Conservation (phyloP, 2,329 filamentous ascomycete species). For the Sclerotinia subarctica region DNA sequence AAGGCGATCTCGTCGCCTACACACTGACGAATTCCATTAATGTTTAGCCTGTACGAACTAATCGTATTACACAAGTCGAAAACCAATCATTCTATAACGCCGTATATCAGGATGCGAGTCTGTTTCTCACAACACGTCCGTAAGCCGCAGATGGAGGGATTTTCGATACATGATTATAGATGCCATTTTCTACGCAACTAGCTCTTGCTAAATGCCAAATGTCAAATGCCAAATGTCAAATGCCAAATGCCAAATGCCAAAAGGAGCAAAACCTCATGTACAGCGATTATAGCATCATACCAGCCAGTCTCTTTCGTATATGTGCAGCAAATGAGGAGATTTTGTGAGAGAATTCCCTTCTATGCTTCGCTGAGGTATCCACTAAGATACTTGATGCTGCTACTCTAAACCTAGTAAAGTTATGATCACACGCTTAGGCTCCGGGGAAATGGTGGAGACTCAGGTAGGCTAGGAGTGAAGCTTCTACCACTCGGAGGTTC, state of each 20-base stretch:
- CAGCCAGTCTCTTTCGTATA: slow-evolving; percentile 1
- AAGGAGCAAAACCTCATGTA: neutral
- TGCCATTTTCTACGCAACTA: neutral
- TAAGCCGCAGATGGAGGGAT: neutral
- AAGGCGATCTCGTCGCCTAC: slow-evolving; percentile 15
- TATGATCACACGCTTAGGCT: slow-evolving; percentile 18
- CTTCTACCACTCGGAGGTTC: slow-evolving; percentile 4
- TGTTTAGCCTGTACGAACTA: slow-evolving; percentile 1
- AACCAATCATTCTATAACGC: neutral
- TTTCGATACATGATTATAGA: neutral
- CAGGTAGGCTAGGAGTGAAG: neutral
- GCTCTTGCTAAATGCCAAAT: neutral
- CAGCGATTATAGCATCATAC: neutral
- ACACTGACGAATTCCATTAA: neutral
- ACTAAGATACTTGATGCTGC: slow-evolving; percentile 5
- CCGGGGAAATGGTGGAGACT: slow-evolving; percentile 19
- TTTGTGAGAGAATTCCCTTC: slow-evolving; percentile 1
- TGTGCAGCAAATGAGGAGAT: neutral
- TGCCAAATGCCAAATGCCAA: no score
- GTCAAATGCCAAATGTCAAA: no score
- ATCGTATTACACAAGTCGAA: neutral
- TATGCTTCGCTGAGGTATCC: neutral
- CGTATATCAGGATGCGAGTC: neutral
- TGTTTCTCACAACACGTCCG: neutral
- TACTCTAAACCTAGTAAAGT: neutral